Evolutionary conservation across 768 basidiomycete species (phyloP).

Genomic region (Pisolithus albus): DNA sequence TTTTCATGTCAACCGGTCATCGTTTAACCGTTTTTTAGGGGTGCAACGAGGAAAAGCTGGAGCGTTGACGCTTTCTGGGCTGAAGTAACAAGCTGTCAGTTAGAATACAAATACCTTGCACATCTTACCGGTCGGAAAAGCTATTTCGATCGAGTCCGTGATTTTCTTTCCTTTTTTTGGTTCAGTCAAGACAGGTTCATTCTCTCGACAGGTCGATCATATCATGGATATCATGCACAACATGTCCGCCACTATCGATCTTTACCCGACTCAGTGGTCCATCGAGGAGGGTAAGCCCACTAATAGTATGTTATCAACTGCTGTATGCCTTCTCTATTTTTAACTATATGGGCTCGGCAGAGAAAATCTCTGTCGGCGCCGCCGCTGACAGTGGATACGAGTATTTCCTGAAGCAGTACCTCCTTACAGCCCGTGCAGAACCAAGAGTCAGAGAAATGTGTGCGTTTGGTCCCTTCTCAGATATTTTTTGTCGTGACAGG

Average conservation of each 20-base stretch:
- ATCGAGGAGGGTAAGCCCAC: constrained; percentile 12
- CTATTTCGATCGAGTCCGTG: constrained; percentile 26
- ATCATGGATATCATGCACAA: constrained; percentile 25
- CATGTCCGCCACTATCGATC: background rate
- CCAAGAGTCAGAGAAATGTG: constrained; percentile 44
- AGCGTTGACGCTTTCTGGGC: constrained; percentile 24
- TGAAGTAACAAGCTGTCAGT: constrained; percentile 41
- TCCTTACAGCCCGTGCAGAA: constrained; percentile 44
- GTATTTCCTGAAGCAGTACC: constrained; percentile 60
- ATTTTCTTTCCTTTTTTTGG: background rate
- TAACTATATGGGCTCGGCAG: constrained; percentile 14
- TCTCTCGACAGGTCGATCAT: constrained; percentile 28
- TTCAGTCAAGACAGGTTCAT: background rate
- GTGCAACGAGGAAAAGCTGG: constrained; percentile 30
- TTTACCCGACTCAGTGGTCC: constrained; percentile 20
- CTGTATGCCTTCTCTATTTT: background rate
- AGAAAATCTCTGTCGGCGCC: constrained; percentile 47
- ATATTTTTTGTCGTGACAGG: background rate
- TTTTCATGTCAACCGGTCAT: background rate
- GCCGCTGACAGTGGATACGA: constrained; percentile 61
- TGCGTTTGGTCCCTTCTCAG: constrained; percentile 21
- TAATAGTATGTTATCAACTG: constrained; percentile 9
- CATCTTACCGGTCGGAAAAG: constrained; percentile 39
- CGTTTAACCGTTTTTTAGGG: constrained; percentile 12
- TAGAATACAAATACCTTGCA: constrained; percentile 50